Evolutionary conservation across 768 basidiomycete species (phyloP), one percentile per base, ranked within the genome.

Genomic region (Lentinula edodes): DNA sequence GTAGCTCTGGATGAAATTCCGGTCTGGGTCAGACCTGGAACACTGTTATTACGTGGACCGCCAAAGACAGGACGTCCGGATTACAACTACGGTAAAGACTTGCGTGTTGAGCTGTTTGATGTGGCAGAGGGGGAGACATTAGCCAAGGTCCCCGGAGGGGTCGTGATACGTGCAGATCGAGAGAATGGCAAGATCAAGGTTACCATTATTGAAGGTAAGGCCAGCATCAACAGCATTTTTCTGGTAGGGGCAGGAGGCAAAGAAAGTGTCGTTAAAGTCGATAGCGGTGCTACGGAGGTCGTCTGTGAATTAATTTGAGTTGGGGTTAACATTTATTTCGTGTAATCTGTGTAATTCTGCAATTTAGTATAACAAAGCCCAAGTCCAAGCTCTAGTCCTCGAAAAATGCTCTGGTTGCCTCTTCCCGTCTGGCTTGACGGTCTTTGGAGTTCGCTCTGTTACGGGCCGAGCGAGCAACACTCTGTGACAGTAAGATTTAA

Each of bases 1-100:
- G 83, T 88, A n/a, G 80, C 85, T 28, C 71, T 88, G 42, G 80
- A 86, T 66, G 79, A 82, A 60, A 78, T 90, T 42, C 88, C 87
- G 15, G 82, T 90, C 34, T 90, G 83, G 82, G 82, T 89, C 41
- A 78, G 84, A 41, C 80, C 80, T 32, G 82, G 80, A 41, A 81
- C 79, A 15, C 78, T 89, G 18, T 70, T 90, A 18, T 73, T 79
- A 57, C 76, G 89, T n/a, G 86, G 87, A 5, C 82, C 86, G 16
- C 67, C 74, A 36, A 74, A 77, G 32, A 72, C 77, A 20, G 76
- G 76, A 28, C 76, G 79, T 1, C 87, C 88, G 5, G 88, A 89
- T 69, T 89, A 89, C 66, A 81, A 85, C 39, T 85, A 81, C 62
- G 72, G 73, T 61, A 66, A 76, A 64, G 72, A 73, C 28, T 56